Base-by-base conservation (phyloP, 306 rosid genomes). In the Fragaria ananassa region DNA sequence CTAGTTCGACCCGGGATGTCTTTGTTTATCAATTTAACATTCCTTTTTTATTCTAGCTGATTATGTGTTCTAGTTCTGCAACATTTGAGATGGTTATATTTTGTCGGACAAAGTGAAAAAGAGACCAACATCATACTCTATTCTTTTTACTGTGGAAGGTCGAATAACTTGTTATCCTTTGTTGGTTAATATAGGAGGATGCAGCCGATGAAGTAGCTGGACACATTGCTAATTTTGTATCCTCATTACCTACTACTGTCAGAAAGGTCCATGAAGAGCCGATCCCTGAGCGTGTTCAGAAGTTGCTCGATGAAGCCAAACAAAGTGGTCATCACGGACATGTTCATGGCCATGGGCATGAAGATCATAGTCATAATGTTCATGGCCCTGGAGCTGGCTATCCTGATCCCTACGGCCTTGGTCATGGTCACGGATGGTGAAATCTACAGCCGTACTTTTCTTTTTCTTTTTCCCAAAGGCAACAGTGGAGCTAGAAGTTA, bases 371-470 rank as follows among this genome's bases (percentile, higher is more conserved):
- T 39, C 89, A 87, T 27, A 82, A 85, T 37, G 87, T 69, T 66
- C 84, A 76, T 57, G 87, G 35, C 60, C 81, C 82, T 45, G 97
- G 78, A 77, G 84, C 86, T 49, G 88, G 88, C 74, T 91, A 81
- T 80, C 87, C 80, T 82, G 87, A 90, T 15, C 86, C 93, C 0
- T 93, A 89, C 64, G 95, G 97, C 79, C 94, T 94, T 58, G 93
- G 85, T 25, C 78, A 91, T 49, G 90, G 83, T 27, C 85, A 85
- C 66, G 89, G 84, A 79, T 91, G 83, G 88, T 85, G 87, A 89
- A 80, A 70, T 53, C 70, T 70, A 51, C 29, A 8, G 23, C 42
- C 7, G 23, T 49, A 13, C 23, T 65, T 35, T 56, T 72, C 21
- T n/a, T 17, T 25, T 23, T 41, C 3, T 13, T 25, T 72, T 44